Evolutionary conservation across 192 early-diverging fungal genomes (phyloP).

Genomic region (Backusella mclennaniae): DNA sequence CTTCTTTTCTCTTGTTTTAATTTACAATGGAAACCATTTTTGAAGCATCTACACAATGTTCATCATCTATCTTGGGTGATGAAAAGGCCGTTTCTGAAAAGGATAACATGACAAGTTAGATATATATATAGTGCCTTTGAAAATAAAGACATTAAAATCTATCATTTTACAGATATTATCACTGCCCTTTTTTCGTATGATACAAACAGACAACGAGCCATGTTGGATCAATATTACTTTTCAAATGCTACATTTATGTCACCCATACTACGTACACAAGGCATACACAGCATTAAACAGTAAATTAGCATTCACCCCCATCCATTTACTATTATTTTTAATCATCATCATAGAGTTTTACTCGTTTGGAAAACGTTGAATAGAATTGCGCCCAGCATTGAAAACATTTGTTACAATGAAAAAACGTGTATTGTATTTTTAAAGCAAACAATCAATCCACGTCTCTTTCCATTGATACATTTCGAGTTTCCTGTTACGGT

Average conservation of each 20-base stretch:
- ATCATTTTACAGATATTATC: conserved; percentile 33
- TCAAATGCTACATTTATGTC: conserved; percentile 47
- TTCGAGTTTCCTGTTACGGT: conserved; percentile 48
- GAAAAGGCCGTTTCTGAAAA: background rate
- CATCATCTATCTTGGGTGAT: conserved; percentile 4
- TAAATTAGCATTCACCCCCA: background rate
- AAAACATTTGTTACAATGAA: conserved; percentile 27
- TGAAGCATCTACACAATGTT: background rate
- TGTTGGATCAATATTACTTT: conserved; percentile 47
- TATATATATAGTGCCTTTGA: background rate
- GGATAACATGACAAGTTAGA: background rate
- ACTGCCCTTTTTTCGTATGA: conserved; percentile 48
- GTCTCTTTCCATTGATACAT: conserved; percentile 45
- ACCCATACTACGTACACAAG: conserved; percentile 47
- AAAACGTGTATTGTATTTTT: conserved; percentile 40
- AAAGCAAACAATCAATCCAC: conserved; percentile 47
- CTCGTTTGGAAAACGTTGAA: conserved; percentile 33
- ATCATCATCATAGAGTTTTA: conserved; percentile 18
- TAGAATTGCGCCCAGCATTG: conserved; percentile 25
- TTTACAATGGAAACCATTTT: background rate
- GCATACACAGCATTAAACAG: conserved; percentile 51
- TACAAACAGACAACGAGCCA: conserved; percentile 40
- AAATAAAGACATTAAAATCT: background rate
- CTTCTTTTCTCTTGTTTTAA: background rate
- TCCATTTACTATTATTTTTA: background rate